Base-by-base conservation (phyloP, 2,329 filamentous ascomycete species). In the Claviceps spartinae region DNA sequence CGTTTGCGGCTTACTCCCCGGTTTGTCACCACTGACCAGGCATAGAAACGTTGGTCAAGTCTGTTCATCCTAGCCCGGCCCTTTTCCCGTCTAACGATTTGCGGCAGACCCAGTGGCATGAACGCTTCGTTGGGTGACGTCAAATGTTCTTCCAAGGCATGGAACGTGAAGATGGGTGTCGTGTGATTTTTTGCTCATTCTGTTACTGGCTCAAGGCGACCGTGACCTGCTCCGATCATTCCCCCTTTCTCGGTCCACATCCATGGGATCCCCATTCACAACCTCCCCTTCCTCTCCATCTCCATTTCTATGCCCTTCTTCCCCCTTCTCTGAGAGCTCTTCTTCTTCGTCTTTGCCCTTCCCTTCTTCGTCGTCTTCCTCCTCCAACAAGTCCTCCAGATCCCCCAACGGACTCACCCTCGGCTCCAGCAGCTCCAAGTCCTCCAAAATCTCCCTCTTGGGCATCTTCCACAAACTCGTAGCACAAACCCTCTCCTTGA, bases 391-490 rank as follows among this genome's bases (percentile, higher is more conserved):
- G 56, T 82, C 82, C 58, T 91, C 86, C 52, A 91, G 74, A 58
- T 89, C 88, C 1, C 85, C 88, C 54, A 97, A 67, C 38, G 88
- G 82, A 67, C 90, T 96, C 38, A 88, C 78, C 57, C 91, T 78
- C 48, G 89, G 86, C 63, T 96, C 91, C 62, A 98, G 63, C 61
- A 90, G 69, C 58, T 95, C 93, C 65, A 95, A 64, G 65, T 98
- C 93, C 70, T 98, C 93, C 57, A 98, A 65, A 49, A 87, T 77
- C 57, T 86, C 82, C 59, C 93, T 76, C 54, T 82, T 82, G 3
- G 90, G 87, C 75, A 98, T 78, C 71, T 95, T 95, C 82, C 88
- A 94, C 59, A 98, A 65, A 63, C 84, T 94, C 3, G 93, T 97
- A 40, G 83, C 91, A 64, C 91, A 97, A 0, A 96, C 84, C 50